phyloP scores from a whole-genome alignment of 2,329 filamentous ascomycete genomes.

The Bipolaris cookei region DNA sequence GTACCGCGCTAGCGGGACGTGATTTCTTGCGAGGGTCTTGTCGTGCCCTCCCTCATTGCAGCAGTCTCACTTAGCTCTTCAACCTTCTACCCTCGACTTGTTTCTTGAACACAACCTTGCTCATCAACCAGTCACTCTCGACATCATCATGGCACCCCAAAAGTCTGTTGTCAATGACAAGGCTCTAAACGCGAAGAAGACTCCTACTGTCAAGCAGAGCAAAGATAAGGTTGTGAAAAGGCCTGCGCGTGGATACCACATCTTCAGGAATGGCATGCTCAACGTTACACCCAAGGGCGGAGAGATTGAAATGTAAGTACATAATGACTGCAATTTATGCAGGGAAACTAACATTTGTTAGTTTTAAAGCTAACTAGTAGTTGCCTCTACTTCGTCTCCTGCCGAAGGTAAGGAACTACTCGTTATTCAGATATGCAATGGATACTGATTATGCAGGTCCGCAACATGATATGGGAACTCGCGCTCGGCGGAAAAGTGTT shows the following conservation, averaged over 20 bases:
- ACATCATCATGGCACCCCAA: slow-evolving; percentile 6
- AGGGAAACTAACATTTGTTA: slow-evolving; percentile 6
- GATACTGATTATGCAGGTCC: slow-evolving; percentile 7
- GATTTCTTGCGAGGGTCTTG: background rate
- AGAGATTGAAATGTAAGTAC: slow-evolving; percentile 18
- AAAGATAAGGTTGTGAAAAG: slow-evolving; percentile 16
- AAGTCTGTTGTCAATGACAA: background rate
- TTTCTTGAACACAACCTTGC: background rate
- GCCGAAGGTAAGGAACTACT: slow-evolving; percentile 2
- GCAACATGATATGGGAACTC: slow-evolving; percentile 22
- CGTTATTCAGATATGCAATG: background rate
- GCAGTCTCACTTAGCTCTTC: background rate
- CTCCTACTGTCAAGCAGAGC: background rate
- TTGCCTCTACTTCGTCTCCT: slow-evolving; percentile 25
- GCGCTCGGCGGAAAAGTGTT: slow-evolving; percentile 16
- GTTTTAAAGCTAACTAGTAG: slow-evolving; percentile 12
- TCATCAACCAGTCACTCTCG: background rate
- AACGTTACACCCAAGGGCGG: slow-evolving; percentile 22
- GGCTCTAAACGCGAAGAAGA: background rate
- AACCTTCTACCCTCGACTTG: background rate
- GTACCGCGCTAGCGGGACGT: background rate
- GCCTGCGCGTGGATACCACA: slow-evolving; percentile 23
- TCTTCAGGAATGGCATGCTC: slow-evolving; percentile 21
- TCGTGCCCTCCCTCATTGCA: background rate
- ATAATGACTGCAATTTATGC: background rate